Evolutionary conservation across 225 moss, liverwort and hornwort genomes (phyloP).

Genomic region (Ulota crispa): DNA sequence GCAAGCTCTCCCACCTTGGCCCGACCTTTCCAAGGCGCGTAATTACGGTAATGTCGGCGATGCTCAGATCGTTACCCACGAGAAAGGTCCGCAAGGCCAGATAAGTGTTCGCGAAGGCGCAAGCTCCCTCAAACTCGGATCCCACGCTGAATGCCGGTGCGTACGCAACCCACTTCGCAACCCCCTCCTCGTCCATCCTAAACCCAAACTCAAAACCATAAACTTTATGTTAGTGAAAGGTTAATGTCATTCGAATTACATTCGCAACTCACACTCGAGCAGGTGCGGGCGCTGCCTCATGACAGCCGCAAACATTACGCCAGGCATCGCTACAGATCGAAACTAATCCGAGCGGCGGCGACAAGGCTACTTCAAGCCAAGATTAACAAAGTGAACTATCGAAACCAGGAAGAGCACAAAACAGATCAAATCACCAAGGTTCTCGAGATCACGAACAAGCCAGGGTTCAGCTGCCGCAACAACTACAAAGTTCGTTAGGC

Average conservation of each 20-base stretch:
- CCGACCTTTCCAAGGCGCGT: conserved; percentile 63
- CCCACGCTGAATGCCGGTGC: conserved; percentile 60
- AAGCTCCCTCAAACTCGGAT: conserved; percentile 79
- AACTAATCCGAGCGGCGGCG: not conserved
- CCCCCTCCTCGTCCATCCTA: conserved; percentile 79
- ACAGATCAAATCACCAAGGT: not conserved
- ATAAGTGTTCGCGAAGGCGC: conserved; percentile 56
- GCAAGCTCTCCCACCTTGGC: conserved; percentile 77
- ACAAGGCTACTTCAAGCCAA: conserved; percentile 17
- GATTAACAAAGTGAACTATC: not conserved
- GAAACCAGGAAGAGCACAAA: not conserved
- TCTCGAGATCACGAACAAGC: not conserved
- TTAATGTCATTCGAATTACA: too few species aligned
- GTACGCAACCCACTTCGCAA: conserved; percentile 71
- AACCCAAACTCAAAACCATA: not conserved
- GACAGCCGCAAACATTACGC: conserved; percentile 42
- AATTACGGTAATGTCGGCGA: conserved; percentile 69
- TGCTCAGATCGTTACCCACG: conserved; percentile 71
- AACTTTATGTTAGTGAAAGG: too few species aligned
- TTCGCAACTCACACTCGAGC: not conserved
- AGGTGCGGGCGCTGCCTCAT: conserved; percentile 51
- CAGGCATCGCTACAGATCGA: conserved; percentile 29
- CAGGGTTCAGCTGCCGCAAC: conserved; percentile 21
- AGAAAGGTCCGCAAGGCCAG: conserved; percentile 72
- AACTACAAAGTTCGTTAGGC: not conserved